Conservation (phyloP, 805 yeast genomes). For the Kazachstania africana region DNA sequence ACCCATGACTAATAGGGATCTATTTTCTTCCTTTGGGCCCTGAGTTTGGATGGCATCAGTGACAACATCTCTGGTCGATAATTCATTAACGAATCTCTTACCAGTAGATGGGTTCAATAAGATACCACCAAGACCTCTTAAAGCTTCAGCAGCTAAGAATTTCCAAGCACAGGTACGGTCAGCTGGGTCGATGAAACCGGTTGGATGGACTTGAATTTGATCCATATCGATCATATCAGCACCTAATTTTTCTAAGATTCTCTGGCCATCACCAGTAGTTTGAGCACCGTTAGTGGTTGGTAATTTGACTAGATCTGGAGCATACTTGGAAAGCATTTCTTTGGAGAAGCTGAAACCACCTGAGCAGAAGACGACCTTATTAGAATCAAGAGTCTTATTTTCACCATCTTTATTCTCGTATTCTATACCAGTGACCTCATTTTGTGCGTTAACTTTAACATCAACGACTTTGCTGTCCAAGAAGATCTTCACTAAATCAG, state of each 20-base stretch:
- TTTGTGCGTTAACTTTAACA: conserved; percentile 20
- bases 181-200: conserved; percentile 41
- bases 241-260: conserved; percentile 34
- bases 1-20: conserved; percentile 30
- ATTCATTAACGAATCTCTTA: conserved; percentile 42
- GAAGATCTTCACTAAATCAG: conserved; percentile 26
- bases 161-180: conserved; percentile 35
- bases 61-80: conserved; percentile 42
- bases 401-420: conserved; percentile 25
- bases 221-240: conserved; percentile 47
- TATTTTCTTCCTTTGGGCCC: conserved; percentile 20
- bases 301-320: conserved; percentile 34
- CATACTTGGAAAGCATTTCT: conserved; percentile 30
- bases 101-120: conserved; percentile 35
- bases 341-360: conserved; percentile 43
- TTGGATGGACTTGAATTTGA: conserved; percentile 50
- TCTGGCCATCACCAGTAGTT: conserved; percentile 50
- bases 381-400: conserved; percentile 16
- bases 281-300: conserved; percentile 48
- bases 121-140: conserved; percentile 50
- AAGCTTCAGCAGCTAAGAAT: conserved; percentile 47
- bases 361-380: conserved; percentile 39
- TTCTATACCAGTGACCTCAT: conserved; percentile 32
- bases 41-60: conserved; percentile 31
- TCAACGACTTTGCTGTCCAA: conserved; percentile 30